Percentiles rank a stretch among this genome's conserved stretches.
These are phyloP conservation scores for Phytopythium ostracodes DNA, from an alignment of 352 stramenopile species.

Conservation along the genomic window DNA sequence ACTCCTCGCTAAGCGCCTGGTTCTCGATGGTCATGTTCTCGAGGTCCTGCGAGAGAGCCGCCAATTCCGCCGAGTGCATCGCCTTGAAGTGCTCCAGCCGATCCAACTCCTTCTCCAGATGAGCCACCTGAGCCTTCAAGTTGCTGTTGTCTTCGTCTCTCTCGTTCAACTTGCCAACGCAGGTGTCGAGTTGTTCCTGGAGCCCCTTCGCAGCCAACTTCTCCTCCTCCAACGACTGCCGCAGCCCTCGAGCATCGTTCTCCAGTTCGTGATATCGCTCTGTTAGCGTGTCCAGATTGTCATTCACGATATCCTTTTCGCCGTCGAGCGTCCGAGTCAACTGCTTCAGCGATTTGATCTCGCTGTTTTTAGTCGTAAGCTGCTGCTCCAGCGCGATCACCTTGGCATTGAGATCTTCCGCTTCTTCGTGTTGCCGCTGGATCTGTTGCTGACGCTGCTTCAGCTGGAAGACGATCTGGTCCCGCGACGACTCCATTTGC, in stretches of 20 bases:
- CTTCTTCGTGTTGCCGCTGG: conserved; percentile 50
- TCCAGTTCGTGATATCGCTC: conserved; percentile 66
- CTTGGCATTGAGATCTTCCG: conserved; percentile 48
- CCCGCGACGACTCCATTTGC: conserved; percentile 79
- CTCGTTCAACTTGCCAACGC: conserved; percentile 59
- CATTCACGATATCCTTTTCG: conserved; percentile 69
- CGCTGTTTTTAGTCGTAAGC: conserved; percentile 29
- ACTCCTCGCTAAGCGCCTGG: conserved; percentile 81
- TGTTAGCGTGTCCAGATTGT: conserved; percentile 66
- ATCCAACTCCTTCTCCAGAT: conserved; percentile 54
- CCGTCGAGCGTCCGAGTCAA: conserved; percentile 57
- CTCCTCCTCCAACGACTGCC: conserved; percentile 28
- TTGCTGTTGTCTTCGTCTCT: conserved; percentile 41
- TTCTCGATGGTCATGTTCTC: conserved; percentile 89
- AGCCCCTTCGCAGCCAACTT: conserved; percentile 31
- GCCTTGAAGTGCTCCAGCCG: conserved; percentile 54
- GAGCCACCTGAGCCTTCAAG: conserved; percentile 32
- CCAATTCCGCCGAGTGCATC: conserved; percentile 59
- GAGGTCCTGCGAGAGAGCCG: conserved; percentile 67
- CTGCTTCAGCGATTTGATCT: conserved; percentile 66
- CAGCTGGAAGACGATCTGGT: conserved; percentile 73
- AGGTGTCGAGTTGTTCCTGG: conserved; percentile 48
- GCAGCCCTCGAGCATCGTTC: conserved; percentile 42
- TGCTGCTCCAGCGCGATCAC: conserved; percentile 41
- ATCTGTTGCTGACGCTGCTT: conserved; percentile 71